A percentile compares a stretch with the other conserved stretches of the same genome.
phyloP scores from a whole-genome alignment of 305 asterid species.

The Fraxinus albicans region DNA sequence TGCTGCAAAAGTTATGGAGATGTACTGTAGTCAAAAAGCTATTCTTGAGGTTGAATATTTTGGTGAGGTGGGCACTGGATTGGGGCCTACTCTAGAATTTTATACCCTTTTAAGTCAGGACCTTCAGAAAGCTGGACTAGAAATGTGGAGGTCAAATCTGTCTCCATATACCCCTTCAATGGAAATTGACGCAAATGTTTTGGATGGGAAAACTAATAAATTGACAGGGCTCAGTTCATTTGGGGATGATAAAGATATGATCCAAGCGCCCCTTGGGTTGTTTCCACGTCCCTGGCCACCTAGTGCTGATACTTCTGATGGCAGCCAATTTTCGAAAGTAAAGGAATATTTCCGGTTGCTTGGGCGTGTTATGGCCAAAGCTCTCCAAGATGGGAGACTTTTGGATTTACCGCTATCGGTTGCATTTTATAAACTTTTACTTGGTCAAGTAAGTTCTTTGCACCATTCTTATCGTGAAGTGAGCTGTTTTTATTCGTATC shows the following conservation, averaged over 20 bases:
- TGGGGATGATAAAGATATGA: constrained; percentile 48
- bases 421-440: constrained; percentile 84
- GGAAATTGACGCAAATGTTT: constrained; percentile 52
- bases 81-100: constrained; percentile 98
- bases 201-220: constrained; percentile 22
- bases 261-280: constrained; percentile 86
- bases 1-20: constrained; percentile 97
- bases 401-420: constrained; percentile 86
- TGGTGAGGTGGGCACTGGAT: constrained; percentile 99
- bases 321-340: constrained; percentile 61
- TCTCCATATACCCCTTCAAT: constrained; percentile 42
- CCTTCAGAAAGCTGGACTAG: constrained; percentile 80
- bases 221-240: background rate
- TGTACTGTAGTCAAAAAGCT: constrained; percentile 98
- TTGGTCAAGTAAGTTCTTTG: constrained; percentile 64
- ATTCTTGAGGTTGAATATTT: constrained; percentile 99
- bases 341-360: constrained; percentile 73
- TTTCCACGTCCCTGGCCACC: constrained; percentile 94
- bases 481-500: background rate
- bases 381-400: constrained; percentile 98
- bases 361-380: constrained; percentile 96
- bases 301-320: constrained; percentile 62
- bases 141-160: constrained; percentile 83
- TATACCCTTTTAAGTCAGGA: constrained; percentile 95
- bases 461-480: constrained; percentile 1